Base-by-base conservation (phyloP, 805 yeast species). In the Allodekkera sacchari region DNA sequence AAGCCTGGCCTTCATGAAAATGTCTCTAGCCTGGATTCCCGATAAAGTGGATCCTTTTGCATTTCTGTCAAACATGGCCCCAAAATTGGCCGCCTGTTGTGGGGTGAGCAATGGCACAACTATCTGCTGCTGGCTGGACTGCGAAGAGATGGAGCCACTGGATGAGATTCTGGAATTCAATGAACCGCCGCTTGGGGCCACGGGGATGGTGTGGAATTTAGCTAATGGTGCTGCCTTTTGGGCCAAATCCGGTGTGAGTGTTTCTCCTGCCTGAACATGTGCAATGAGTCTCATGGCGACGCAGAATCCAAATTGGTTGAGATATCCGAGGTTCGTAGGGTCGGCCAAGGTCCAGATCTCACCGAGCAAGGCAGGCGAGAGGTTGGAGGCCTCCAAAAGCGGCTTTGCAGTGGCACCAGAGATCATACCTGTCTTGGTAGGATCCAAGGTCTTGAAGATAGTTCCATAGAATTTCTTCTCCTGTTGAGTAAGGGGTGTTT, bases 341-440 rank as follows among this genome's bases (percentile, higher is more conserved):
- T 92, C 99, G n/a, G 95, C 87, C 22, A 82, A 53, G 54, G 83
- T 88, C 98, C 98, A 92, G 41, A 92, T 78, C 56, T 87, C 92
- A 7, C 96, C 95, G 22, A 92, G 64, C 19, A 71, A 61, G 12
- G 77, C 64, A 4, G 94, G 79, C 5, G 92, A 77, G 29, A 92
- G 66, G 2, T 94, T 94, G 3, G 94, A 77, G 37, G 81, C 82
- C 46, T 87, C 95, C 41, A 92, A 76, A 6, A 94, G 65, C 9
- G 84, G 68, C 43, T 92, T 74, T 9, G 95, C 83, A 24, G 78
- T 75, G 23, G 81, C 88, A 22, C 98, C 98, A 4, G 96, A 82
- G 36, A 89, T 81, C 19, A 80, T 67, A 5, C 95, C 95, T 27
- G 80, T 59, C 27, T 69, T 67, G 45, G 83, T 92, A 3, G 79